Evolutionary conservation across 2,329 filamentous ascomycete genomes (phyloP).

Genomic region (Tolypocladium tropicale): DNA sequence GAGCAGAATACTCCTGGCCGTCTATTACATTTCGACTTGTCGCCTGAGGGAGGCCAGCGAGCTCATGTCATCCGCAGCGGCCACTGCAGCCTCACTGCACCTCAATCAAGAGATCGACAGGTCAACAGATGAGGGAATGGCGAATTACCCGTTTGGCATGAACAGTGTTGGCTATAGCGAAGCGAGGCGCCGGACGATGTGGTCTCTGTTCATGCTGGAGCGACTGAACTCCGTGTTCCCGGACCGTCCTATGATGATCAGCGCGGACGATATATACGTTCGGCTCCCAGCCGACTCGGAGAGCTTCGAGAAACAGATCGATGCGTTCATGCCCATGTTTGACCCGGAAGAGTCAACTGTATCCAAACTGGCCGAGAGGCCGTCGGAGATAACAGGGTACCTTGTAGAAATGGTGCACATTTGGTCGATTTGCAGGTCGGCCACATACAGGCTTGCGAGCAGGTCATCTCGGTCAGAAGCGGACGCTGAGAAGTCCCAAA

Average conservation of each 20-base stretch:
- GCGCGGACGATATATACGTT: conserved; percentile 55
- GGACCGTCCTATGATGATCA: conserved; percentile 43
- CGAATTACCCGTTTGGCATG: conserved; percentile 45
- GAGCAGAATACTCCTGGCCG: conserved; percentile 52
- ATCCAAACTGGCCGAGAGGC: conserved; percentile 11
- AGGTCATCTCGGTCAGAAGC: conserved; percentile 14
- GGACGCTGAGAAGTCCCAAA: conserved; percentile 27
- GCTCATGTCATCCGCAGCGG: conserved; percentile 50
- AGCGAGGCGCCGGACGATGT: conserved; percentile 60
- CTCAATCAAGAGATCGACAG: conserved; percentile 52
- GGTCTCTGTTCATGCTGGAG: conserved; percentile 62
- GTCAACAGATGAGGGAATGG: conserved; percentile 27
- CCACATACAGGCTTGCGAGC: conserved; percentile 35
- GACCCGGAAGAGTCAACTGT: conserved; percentile 31
- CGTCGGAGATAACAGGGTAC: conserved; percentile 45
- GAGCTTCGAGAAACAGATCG: conserved; percentile 50
- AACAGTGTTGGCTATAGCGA: conserved; percentile 50
- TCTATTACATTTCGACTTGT: conserved; percentile 55
- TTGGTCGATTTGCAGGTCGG: conserved; percentile 53
- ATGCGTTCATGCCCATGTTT: conserved; percentile 50
- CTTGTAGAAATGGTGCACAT: conserved; percentile 52
- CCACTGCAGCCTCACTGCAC: conserved; percentile 47
- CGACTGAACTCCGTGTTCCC: conserved; percentile 51
- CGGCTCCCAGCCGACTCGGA: conserved; percentile 52
- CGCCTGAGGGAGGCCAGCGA: conserved; percentile 53